Conservation (phyloP, 169 alveolate genomes). For the Plasmodium blacklocki region DNA sequence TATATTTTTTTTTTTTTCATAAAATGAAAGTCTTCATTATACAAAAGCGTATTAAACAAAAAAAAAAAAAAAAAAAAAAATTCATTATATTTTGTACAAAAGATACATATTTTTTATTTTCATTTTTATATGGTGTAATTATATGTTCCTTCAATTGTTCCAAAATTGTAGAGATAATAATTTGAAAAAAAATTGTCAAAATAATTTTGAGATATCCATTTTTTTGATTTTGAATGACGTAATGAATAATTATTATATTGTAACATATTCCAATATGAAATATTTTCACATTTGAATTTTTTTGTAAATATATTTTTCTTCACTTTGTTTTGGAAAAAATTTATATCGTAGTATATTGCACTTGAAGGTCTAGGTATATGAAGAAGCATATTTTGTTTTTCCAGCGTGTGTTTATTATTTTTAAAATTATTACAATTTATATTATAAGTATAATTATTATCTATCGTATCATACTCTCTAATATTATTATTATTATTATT, state of each 20-base stretch:
- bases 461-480: too few relatives aligned
- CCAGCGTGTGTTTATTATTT: conserved; percentile 7
- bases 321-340: conserved; percentile 40
- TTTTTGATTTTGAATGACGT: conserved; percentile 23
- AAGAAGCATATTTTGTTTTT: conserved; percentile 31
- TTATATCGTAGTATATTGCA: conserved; percentile 43
- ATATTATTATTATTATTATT: too few relatives aligned
- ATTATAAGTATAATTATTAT: too few relatives aligned
- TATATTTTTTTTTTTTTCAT: too few relatives aligned
- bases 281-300: conserved; percentile 4
- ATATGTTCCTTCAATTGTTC: conserved; percentile 12
- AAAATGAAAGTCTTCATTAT: neutral
- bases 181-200: conserved; percentile 65
- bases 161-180: conserved; percentile 63
- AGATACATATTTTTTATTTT: too few relatives aligned
- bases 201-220: conserved; percentile 64
- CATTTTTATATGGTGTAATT: conserved; percentile 14
- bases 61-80: neutral
- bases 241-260: neutral
- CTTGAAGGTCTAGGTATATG: conserved; percentile 72
- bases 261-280: neutral
- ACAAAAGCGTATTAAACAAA: neutral
- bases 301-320: conserved; percentile 38
- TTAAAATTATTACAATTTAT: too few relatives aligned
- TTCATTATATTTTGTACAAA: neutral